These are phyloP conservation scores for Lipomyces spencermartinsiae DNA, from an alignment of 805 yeast species.

Conservation along the genomic window DNA sequence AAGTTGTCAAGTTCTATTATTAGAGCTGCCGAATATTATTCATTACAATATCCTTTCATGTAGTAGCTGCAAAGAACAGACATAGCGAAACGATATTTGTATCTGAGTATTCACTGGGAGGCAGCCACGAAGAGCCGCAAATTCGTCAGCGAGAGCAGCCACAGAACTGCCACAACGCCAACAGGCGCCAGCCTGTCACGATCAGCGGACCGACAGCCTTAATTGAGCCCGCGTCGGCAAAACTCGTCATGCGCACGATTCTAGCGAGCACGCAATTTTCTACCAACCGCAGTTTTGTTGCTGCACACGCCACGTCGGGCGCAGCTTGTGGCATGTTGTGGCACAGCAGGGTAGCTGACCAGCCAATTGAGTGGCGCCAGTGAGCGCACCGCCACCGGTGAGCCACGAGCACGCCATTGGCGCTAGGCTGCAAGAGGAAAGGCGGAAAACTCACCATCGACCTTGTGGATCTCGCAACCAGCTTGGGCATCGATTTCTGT, in stretches of 20 bases:
- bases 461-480: background rate
- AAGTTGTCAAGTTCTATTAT: too few species aligned
- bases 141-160: background rate
- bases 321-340: background rate
- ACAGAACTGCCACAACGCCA: background rate
- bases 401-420: background rate
- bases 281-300: background rate
- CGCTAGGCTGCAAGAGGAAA: background rate
- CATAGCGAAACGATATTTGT: too few species aligned
- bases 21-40: too few species aligned
- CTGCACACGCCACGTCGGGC: background rate
- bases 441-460: background rate
- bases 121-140: background rate
- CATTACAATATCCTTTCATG: too few species aligned
- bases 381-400: background rate
- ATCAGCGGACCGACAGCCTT: background rate
- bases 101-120: too few species aligned
- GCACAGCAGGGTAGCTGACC: background rate
- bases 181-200: background rate
- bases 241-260: background rate
- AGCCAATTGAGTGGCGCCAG: background rate
- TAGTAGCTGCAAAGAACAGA: too few species aligned
- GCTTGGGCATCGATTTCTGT: background rate
- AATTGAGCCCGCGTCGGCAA: background rate
- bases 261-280: slow-evolving; percentile 8